These are phyloP conservation scores for Phytophthora ramorum DNA, from an alignment of 352 stramenopile species.

Conservation along the genomic window DNA sequence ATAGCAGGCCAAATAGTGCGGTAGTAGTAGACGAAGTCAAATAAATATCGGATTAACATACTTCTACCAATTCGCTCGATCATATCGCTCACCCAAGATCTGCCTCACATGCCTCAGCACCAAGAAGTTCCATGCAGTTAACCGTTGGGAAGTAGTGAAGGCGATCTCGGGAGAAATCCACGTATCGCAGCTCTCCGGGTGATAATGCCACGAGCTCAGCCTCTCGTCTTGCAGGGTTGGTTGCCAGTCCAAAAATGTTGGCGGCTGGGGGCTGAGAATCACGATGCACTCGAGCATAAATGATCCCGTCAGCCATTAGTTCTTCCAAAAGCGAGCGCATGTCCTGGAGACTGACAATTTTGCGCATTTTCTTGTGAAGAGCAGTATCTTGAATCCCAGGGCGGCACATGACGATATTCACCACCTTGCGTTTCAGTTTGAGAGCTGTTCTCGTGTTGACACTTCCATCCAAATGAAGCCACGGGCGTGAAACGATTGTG, in stretches of 20 bases:
- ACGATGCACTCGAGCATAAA: slow-evolving; percentile 62
- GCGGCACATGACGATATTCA: slow-evolving; percentile 82
- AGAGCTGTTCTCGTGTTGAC: slow-evolving; percentile 62
- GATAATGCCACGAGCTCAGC: slow-evolving; percentile 28
- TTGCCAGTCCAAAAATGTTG: slow-evolving; percentile 45
- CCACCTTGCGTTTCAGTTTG: slow-evolving; percentile 76
- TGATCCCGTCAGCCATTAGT: slow-evolving; percentile 59
- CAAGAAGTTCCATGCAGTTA: slow-evolving; percentile 83
- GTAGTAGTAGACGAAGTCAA: slow-evolving; percentile 19
- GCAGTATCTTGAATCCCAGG: slow-evolving; percentile 69
- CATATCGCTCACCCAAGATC: slow-evolving; percentile 42
- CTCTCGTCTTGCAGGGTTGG: slow-evolving; percentile 3
- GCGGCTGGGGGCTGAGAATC: slow-evolving; percentile 10
- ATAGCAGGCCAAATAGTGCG: slow-evolving; percentile 26
- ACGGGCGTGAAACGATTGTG: slow-evolving; percentile 66
- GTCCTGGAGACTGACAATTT: slow-evolving; percentile 75
- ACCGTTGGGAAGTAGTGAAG: slow-evolving; percentile 81
- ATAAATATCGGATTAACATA: slow-evolving; percentile 40
- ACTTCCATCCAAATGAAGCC: slow-evolving; percentile 78
- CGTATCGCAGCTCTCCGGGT: slow-evolving; percentile 54
- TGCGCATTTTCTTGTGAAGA: slow-evolving; percentile 78
- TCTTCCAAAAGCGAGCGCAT: slow-evolving; percentile 74
- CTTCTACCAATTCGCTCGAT: slow-evolving; percentile 13
- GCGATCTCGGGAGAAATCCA: slow-evolving; percentile 55
- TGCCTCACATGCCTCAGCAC: slow-evolving; percentile 60